phyloP scores from a whole-genome alignment of 1,284 basidiomycete genomes.

The Puccinia triticina region DNA sequence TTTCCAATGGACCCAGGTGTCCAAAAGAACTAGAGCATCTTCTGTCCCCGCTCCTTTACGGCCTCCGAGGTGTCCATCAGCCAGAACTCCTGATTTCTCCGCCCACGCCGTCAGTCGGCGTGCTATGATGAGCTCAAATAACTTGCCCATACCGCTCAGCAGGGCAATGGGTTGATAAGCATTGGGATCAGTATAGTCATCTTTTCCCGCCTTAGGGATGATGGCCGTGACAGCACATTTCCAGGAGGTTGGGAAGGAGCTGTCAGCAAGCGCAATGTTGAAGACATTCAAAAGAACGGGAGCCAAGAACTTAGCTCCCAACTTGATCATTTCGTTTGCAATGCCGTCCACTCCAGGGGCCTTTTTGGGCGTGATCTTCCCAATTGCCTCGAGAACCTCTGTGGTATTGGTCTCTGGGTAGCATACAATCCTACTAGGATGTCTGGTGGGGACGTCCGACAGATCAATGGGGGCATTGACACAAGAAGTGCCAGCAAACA shows the following conservation, averaged over 20 bases:
- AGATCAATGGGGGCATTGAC: neutral
- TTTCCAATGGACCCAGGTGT: too few species aligned
- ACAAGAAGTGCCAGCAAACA: neutral
- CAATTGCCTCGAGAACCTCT: neutral
- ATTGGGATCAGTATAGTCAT: constrained; percentile 17
- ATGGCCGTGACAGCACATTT: too few species aligned
- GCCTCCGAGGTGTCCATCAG: constrained; percentile 15
- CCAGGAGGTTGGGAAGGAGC: constrained; percentile 6
- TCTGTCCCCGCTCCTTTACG: too few species aligned
- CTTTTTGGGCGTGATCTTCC: neutral
- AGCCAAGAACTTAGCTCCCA: too few species aligned
- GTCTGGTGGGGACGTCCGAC: neutral
- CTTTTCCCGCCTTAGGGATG: constrained; percentile 3
- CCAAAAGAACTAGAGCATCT: too few species aligned
- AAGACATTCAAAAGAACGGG: neutral
- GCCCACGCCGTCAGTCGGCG: constrained; percentile 3
- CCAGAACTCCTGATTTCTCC: neutral
- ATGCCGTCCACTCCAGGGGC: constrained; percentile 25
- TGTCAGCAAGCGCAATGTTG: neutral
- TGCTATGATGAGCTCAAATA: neutral
- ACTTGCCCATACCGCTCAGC: neutral
- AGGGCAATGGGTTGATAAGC: constrained; percentile 30
- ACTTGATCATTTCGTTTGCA: neutral
- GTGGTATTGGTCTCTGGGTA: neutral
- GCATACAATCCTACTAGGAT: neutral